A percentile compares a stretch with the other conserved stretches of the same genome.
phyloP scores from a whole-genome alignment of 2,329 filamentous ascomycete species.

The Monilinia fructicola region DNA sequence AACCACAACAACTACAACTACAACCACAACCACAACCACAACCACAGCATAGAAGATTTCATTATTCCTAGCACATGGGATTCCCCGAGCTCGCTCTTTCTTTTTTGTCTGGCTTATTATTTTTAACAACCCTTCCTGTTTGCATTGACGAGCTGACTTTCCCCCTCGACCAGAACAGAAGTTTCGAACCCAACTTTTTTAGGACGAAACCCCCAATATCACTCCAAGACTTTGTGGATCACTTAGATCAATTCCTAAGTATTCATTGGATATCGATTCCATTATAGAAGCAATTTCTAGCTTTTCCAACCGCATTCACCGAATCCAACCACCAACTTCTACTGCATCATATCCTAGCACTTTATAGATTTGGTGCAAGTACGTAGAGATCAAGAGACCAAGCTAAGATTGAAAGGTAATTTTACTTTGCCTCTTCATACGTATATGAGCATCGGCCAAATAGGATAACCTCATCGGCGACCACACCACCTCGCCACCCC shows the following conservation, averaged over 20 bases:
- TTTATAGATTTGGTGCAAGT: slow-evolving; percentile 11
- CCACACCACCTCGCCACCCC: neutral
- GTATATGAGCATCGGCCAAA: neutral
- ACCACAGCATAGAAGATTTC: slow-evolving; percentile 15
- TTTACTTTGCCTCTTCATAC: neutral
- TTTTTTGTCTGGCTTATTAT: slow-evolving; percentile 5
- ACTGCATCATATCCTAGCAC: slow-evolving; percentile 6
- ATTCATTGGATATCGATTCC: neutral
- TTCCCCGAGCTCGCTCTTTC: neutral
- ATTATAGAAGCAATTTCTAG: neutral
- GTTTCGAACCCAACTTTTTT: neutral
- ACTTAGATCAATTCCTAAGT: neutral
- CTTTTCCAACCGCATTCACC: slow-evolving; percentile 12
- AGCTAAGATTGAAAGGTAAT: slow-evolving; percentile 15
- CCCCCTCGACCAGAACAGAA: slow-evolving; percentile 1
- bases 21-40: neutral
- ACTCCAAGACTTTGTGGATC: neutral
- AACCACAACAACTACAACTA: neutral
- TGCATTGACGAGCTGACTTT: slow-evolving; percentile 10
- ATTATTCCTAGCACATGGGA: slow-evolving; percentile 8
- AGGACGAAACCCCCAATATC: neutral
- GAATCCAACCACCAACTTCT: slow-evolving; percentile 2
- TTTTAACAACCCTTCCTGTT: slow-evolving; percentile 10
- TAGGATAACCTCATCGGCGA: slow-evolving; percentile 16
- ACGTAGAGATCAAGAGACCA: slow-evolving; percentile 16